Evolutionary conservation across 2,329 filamentous ascomycete species (phyloP), one percentile per base, ranked within the genome.

Genomic region (Neofusicoccum parvum): DNA sequence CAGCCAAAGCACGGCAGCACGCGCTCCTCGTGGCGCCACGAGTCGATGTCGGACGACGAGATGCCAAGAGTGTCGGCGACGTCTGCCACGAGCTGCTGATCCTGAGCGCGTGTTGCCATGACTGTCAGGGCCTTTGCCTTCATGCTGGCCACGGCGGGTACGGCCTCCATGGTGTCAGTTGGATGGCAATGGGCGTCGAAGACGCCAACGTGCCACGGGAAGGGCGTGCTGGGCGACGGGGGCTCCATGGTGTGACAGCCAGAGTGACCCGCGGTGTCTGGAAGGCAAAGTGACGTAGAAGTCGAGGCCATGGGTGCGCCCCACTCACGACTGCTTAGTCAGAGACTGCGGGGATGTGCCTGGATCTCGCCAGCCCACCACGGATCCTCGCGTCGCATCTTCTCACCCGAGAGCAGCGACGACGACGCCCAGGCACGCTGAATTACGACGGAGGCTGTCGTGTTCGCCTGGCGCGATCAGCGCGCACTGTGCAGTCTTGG

Each of bases 161-260:
- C 77, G 17, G 83, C 86, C 48, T 83, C 78, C 85, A 92, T 88
- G 20, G 88, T 92, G 76, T 94, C 91, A 34, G 91, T 94, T 3
- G 91, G 91, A 74, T 95, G 92, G 76, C 92, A 94, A 80, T 95
- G 92, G 23, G 92, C 90, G 74, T 95, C 92, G 73, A 85, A 91
- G 67, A 92, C 82, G 56, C 88, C 89, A 37, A 89, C 77, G 65
- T 89, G 83, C 90, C 90, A 93, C 12, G 90, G 90, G 23, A 89
- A 87, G 36, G 65, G 34, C 20, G 37, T 14, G 34, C 51, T 41
- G 11, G 7, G 14, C n/a, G n/a, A 23, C 41, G 41, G 14, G 39
- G 10, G 2, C 9, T 51, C 46, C 46, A 63, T 63, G 46, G 27
- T 5, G 7, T 32, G 27, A 32, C 27, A 7, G 27, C 27, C 27